Percentiles rank a stretch among this genome's conserved stretches.
Evolutionary conservation across 2,329 filamentous ascomycete genomes (phyloP).

Genomic region (Aspergillus sp.): DNA sequence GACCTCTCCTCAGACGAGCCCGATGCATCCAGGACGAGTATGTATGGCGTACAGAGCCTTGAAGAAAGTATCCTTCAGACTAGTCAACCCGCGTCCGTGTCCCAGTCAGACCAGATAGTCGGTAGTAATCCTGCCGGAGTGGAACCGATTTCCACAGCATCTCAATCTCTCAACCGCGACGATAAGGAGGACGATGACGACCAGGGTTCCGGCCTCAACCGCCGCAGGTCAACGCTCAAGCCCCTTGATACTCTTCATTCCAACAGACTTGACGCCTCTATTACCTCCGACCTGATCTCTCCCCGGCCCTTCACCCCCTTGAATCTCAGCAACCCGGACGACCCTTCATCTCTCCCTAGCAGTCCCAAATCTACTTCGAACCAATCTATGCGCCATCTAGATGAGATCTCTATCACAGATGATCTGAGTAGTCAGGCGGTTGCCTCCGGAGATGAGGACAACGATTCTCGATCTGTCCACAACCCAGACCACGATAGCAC

Average conservation of each 20-base stretch:
- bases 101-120: slow-evolving; percentile 9
- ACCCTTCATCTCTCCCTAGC: slow-evolving; percentile 54
- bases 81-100: slow-evolving; percentile 14
- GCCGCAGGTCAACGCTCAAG: slow-evolving; percentile 36
- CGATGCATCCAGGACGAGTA: slow-evolving; percentile 44
- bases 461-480: slow-evolving; percentile 31
- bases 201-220: slow-evolving; percentile 23
- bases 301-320: slow-evolving; percentile 52
- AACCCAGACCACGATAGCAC: slow-evolving; percentile 40
- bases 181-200: slow-evolving; percentile 27
- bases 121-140: slow-evolving; percentile 10
- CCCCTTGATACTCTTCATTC: slow-evolving; percentile 24
- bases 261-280: slow-evolving; percentile 18
- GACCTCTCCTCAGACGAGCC: slow-evolving; percentile 29
- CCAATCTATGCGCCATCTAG: slow-evolving; percentile 60
- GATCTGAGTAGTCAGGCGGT: slow-evolving; percentile 59
- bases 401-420: slow-evolving; percentile 57
- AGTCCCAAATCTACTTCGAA: slow-evolving; percentile 62
- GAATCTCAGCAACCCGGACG: slow-evolving; percentile 48
- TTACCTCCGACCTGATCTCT: slow-evolving; percentile 26
- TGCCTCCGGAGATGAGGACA: slow-evolving; percentile 59
- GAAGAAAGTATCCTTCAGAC: slow-evolving; percentile 53
- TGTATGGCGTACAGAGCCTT: slow-evolving; percentile 60
- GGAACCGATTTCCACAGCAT: slow-evolving; percentile 13
- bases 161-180: slow-evolving; percentile 9